Percentiles rank a stretch among this genome's conserved stretches.
Conservation (phyloP, 768 basidiomycete genomes). For the Leccinellum albellum region DNA sequence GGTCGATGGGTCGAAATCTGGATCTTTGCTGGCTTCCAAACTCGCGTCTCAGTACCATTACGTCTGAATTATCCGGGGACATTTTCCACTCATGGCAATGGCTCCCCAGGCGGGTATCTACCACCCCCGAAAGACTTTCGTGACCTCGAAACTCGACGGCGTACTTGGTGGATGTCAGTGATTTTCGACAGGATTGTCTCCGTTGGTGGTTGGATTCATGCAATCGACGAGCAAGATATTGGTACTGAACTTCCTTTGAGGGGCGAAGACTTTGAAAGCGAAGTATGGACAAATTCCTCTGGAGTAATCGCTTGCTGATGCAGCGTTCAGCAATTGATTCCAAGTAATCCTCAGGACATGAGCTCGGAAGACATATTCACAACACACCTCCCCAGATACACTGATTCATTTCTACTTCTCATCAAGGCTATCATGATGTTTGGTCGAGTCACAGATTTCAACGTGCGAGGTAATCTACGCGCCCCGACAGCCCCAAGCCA, state of each 20-base stretch:
- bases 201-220: conserved; percentile 83
- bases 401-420: conserved; percentile 76
- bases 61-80: conserved; percentile 85
- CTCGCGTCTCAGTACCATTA: conserved; percentile 75
- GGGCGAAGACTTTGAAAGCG: conserved; percentile 69
- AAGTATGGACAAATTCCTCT: conserved; percentile 41
- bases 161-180: conserved; percentile 92
- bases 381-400: conserved; percentile 70
- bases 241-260: conserved; percentile 81
- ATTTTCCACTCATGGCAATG: conserved; percentile 62
- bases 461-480: conserved; percentile 69
- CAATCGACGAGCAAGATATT: conserved; percentile 77
- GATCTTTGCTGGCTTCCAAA: conserved; percentile 86
- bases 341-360: conserved; percentile 75
- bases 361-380: conserved; percentile 60
- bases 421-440: conserved; percentile 84
- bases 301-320: conserved; percentile 12
- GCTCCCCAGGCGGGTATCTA: conserved; percentile 74
- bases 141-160: conserved; percentile 73
- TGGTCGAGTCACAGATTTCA: conserved; percentile 81
- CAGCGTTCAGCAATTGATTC: conserved; percentile 47
- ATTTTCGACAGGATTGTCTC: conserved; percentile 81
- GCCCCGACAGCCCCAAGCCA: conserved; percentile 64
- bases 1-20: conserved; percentile 89
- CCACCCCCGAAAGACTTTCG: conserved; percentile 72